Evolutionary conservation across 176 grass and related monocot genomes (phyloP), one percentile per base, ranked within the genome.

Genomic region (Carex kokanica): DNA sequence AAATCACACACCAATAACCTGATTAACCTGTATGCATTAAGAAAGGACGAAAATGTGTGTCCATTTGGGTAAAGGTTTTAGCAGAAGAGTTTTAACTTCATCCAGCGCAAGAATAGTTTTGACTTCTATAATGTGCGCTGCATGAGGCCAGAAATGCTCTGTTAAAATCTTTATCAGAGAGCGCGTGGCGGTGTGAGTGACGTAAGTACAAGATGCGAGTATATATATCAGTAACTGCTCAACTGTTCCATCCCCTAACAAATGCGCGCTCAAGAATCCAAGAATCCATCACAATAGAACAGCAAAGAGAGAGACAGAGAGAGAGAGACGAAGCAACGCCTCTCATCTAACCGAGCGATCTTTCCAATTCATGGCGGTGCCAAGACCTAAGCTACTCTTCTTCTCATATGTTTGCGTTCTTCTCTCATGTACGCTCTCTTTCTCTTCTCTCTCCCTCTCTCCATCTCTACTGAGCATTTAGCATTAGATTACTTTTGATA

Each of bases 341-440:
- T 51, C 34, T 38, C 23, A 54, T 83, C 67, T 41, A 51, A 47
- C 34, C 36, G 5, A 64, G 43, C 74, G 40, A 38, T 73, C 6
- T 0, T 73, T 24, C 61, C 13, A 14, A 66, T 65, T 82, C 55
- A 82, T 82, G 79, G 85, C 85, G 63, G 20, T 73, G 38, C 65
- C 32, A 15, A 77, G 34, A 60, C 64, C 60, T 47, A 13, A 41
- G 13, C 58, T 74, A 40, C 62, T 51, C 14, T 7, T 74, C 53
- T 71, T 88, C 73, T 52, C 78, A 32, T 59, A 16, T 31, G 36
- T 88, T 53, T 63, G 56, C 27, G 17, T 88, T 55, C 72, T 85
- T 81, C 41, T 88, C 43, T 81, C 87, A 85, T 83, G 87, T 88
- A 57, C 13, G 29, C 24, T 60, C 51, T 41, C 55, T 58, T 11